Percentiles rank a stretch among this genome's conserved stretches.
phyloP scores from a whole-genome alignment of 495 filamentous ascomycete species.

The Lophiostoma macrostomum region DNA sequence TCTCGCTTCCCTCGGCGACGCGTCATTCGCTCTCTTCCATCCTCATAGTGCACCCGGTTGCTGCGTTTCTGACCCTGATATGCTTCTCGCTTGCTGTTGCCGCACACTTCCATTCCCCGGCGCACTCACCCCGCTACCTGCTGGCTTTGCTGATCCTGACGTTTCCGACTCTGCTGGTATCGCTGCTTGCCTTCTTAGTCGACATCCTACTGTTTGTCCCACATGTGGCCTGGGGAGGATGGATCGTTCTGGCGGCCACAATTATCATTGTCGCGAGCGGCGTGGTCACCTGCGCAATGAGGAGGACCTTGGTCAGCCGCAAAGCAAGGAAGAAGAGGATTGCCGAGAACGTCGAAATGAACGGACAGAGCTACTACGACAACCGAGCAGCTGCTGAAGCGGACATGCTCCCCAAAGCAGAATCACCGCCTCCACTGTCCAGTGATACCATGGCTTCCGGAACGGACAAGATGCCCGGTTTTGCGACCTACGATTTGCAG shows the following conservation, averaged over 20 bases:
- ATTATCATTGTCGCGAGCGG: constrained; percentile 80
- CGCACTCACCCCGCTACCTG: constrained; percentile 89
- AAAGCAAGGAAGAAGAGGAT: constrained; percentile 91
- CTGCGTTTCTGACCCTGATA: constrained; percentile 78
- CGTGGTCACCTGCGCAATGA: constrained; percentile 94
- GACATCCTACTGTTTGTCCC: constrained; percentile 96
- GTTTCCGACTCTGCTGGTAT: constrained; percentile 78
- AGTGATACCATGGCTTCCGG: constrained; percentile 28
- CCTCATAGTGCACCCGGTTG: constrained; percentile 88
- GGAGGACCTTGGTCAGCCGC: constrained; percentile 83
- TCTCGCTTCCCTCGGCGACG: constrained; percentile 69
- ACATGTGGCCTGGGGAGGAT: constrained; percentile 90
- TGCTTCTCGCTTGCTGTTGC: constrained; percentile 75
- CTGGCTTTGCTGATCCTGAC: constrained; percentile 79
- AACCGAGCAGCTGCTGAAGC: constrained; percentile 61
- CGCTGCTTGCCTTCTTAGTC: constrained; percentile 84
- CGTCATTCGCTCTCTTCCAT: constrained; percentile 86
- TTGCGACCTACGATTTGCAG: constrained; percentile 71
- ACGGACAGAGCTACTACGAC: constrained; percentile 81
- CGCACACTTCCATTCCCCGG: constrained; percentile 84
- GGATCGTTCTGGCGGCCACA: constrained; percentile 87
- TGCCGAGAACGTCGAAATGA: constrained; percentile 92
- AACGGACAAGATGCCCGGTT: constrained; percentile 62
- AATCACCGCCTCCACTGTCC: constrained; percentile 51
- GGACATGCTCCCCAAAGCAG: constrained; percentile 44